Evolutionary conservation across 2,329 filamentous ascomycete species (phyloP), one percentile per base, ranked within the genome.

Genomic region (Fusarium mundagurra): DNA sequence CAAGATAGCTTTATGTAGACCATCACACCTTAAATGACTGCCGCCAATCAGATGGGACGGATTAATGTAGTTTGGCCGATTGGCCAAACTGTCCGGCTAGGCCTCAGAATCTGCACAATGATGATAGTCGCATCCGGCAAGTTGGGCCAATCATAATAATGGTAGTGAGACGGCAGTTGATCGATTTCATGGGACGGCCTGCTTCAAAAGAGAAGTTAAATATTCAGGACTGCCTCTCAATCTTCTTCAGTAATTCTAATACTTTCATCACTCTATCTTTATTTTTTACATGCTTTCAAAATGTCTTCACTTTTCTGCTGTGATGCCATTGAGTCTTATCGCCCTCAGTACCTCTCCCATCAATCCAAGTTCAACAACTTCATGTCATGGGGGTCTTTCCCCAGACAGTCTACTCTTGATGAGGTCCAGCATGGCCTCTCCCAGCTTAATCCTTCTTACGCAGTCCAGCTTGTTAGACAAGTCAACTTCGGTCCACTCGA

Each of bases 91-190:
- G 16, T 18, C 31, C 38, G 27, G 60, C 48, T 57, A 62, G 60
- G 60, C 81, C 79, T 9, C 67, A 71, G 31, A 71, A 57, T 67
- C 76, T 84, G 29, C 55, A 48, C 29, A n/a, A 45, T 62, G 48
- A 62, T 62, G 48, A 18, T 47, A 17, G 39, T 44, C 6, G 48
- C 39, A 29, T 36, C 13, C 6, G 10, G n/a, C 9, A 8, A 11
- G 43, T 44, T 17, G n/a, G 7, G 9, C 47, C 59, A 61, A 54
- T 54, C 29, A 61, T 13, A 8, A 18, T 54, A 2, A n/a, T 27
- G 20, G 5, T n/a, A 8, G 3, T 29, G 7, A n/a, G 13, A 5
- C 18, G 20, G 31, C 31, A 36, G 16, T n/a, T 34, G 14, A 2
- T 18, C 3, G 4, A 48, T 38, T 31, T 29, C 5, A 31, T 31